Evolutionary conservation across 1,139 yeast genomes (phyloP), one percentile per base, ranked within the genome.

Genomic region (Geotrichum phurueaensis): DNA sequence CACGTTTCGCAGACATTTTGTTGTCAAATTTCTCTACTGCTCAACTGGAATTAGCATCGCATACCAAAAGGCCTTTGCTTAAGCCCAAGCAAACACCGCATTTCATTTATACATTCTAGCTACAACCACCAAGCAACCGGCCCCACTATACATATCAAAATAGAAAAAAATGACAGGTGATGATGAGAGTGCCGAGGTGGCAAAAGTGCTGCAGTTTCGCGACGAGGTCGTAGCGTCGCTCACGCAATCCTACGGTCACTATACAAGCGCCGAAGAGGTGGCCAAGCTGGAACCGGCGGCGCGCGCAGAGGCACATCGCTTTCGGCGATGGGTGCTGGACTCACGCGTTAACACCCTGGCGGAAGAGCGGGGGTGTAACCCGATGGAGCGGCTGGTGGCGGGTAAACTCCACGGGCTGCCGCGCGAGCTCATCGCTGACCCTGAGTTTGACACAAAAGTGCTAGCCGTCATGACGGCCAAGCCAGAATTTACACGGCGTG

Each of bases 141-240:
- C 31, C 31, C 5, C 31, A 27, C 31, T 10, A 27, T 27, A 27
- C 31, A 7, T 4, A 27, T 7, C 31, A 4, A 27, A 27, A n/a
- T n/a, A n/a, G n/a, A n/a, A 27, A 27, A 33, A n/a, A 9, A 43
- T 25, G 51, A 18, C 56, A 13, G 43, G 43, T 12, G 47, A 49
- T 47, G 62, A 63, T 48, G 59, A 57, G 29, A 62, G 64, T 13
- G 51, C 49, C 15, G 68, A 68, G 55, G 66, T 66, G 9, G 56
- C 53, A n/a, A 69, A 67, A 57, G 60, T 69, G 36, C 62, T 68
- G 1, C 59, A 58, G 20, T 63, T 69, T 18, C 63, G 71, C 15
- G 68, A 69, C 54, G 55, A 53, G 27, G 60, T 69, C 5, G 54
- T 69, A 9, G 60, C 64, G 45, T 61, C 65, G 25, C 27, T n/a